These are phyloP conservation scores for Litchi chinensis DNA, from an alignment of 345 rosid species.

Conservation along the genomic window DNA sequence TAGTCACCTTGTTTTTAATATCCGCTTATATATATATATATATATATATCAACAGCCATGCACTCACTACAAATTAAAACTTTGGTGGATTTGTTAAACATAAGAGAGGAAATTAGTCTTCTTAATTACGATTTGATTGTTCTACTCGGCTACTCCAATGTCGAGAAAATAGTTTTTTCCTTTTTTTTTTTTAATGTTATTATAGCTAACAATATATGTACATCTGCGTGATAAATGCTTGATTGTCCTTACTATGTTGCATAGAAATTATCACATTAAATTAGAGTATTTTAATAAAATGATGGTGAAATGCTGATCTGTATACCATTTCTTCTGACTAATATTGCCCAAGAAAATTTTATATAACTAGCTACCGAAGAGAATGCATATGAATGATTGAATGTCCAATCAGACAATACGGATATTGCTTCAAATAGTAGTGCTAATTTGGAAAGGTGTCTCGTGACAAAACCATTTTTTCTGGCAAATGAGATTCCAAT, in stretches of 20 bases:
- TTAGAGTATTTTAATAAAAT: constrained; percentile 6
- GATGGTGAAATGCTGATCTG: constrained; percentile 25
- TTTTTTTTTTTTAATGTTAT: not conserved
- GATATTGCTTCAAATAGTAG: constrained; percentile 38
- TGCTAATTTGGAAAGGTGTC: constrained; percentile 47
- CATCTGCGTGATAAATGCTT: not conserved
- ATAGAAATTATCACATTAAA: not conserved
- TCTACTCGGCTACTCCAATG: not conserved
- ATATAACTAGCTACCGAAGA: not conserved
- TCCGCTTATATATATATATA: no score
- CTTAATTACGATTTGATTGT: constrained; percentile 10
- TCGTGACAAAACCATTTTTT: constrained; percentile 41
- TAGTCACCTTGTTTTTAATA: not conserved
- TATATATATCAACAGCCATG: no score
- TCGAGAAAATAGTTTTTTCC: not conserved
- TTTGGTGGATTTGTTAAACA: not conserved
- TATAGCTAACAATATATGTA: not conserved
- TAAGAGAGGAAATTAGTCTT: constrained; percentile 3
- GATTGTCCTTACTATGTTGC: not conserved
- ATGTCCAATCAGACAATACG: constrained; percentile 38
- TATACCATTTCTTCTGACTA: constrained; percentile 12
- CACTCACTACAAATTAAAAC: not conserved
- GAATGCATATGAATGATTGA: constrained; percentile 25
- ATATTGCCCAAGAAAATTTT: not conserved
- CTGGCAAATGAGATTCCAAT: constrained; percentile 39